Percentiles rank a stretch among this genome's conserved stretches.
These are phyloP conservation scores for Coemansia sp. DNA, from an alignment of 192 early-diverging fungal genomes.

Conservation along the genomic window DNA sequence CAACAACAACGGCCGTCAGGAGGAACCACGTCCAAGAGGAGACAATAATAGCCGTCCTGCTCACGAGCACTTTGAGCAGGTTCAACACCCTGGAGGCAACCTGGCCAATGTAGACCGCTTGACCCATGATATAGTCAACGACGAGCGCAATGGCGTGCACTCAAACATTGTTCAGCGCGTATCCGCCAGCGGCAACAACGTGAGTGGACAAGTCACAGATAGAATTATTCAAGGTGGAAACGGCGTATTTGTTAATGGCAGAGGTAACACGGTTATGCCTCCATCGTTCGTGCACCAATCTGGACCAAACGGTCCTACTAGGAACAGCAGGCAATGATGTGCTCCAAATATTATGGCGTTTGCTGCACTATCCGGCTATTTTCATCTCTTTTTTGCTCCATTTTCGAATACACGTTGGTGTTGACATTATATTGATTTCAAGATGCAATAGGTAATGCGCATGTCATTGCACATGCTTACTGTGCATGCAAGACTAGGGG, in stretches of 20 bases:
- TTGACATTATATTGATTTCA: background rate
- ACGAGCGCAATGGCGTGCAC: conserved; percentile 32
- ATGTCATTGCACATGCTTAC: conserved; percentile 2
- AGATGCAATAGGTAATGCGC: background rate
- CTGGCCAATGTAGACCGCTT: conserved; percentile 36
- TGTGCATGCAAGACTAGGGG: background rate
- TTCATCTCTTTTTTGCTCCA: background rate
- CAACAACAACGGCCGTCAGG: conserved; percentile 3
- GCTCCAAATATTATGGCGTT: background rate
- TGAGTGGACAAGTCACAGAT: conserved; percentile 16
- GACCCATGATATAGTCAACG: conserved; percentile 37
- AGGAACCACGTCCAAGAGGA: background rate
- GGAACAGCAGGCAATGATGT: background rate
- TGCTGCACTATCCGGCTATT: background rate
- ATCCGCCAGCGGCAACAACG: conserved; percentile 24
- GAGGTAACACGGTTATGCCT: conserved; percentile 25
- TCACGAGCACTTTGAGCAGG: conserved; percentile 33
- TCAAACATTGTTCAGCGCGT: conserved; percentile 38
- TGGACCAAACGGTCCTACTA: background rate
- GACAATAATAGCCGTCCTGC: conserved; percentile 11
- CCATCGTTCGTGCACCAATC: background rate
- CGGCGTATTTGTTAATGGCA: conserved; percentile 30
- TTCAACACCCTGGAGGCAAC: conserved; percentile 37
- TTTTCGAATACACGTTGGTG: background rate
- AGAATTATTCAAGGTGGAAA: conserved; percentile 18